Conservation (phyloP, 108 stramenopile species). For the Epithemia pelagica region DNA sequence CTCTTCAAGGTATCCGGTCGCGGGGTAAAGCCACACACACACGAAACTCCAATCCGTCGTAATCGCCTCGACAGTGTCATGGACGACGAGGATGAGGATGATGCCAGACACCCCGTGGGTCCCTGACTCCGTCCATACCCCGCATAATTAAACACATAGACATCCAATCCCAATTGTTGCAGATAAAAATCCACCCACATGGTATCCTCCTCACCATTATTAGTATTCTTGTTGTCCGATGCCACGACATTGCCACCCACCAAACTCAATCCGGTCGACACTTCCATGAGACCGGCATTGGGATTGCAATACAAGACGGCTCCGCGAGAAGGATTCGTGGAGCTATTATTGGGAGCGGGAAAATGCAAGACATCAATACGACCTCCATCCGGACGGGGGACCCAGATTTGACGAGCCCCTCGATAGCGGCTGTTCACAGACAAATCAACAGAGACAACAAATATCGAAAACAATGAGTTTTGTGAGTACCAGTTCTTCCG, state of each 20-base stretch:
- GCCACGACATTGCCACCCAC: slow-evolving; percentile 64
- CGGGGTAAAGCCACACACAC: slow-evolving; percentile 48
- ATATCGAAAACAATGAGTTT: too few species aligned
- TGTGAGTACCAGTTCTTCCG: too few species aligned
- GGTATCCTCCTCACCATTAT: slow-evolving; percentile 22
- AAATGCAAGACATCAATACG: slow-evolving; percentile 70
- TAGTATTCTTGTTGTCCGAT: not conserved
- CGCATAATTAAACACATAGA: slow-evolving; percentile 85
- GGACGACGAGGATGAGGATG: not conserved
- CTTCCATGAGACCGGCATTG: slow-evolving; percentile 81
- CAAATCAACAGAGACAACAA: too few species aligned
- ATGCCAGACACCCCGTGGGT: not conserved
- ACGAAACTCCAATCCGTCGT: slow-evolving; percentile 36
- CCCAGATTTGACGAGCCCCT: slow-evolving; percentile 80
- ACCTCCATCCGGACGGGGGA: slow-evolving; percentile 40
- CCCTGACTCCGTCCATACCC: slow-evolving; percentile 80
- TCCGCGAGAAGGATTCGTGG: not conserved
- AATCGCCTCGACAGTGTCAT: slow-evolving; percentile 9
- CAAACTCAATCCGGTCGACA: slow-evolving; percentile 76
- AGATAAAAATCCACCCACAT: slow-evolving; percentile 83
- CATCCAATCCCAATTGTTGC: slow-evolving; percentile 62
- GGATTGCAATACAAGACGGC: slow-evolving; percentile 88
- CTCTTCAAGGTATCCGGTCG: slow-evolving; percentile 65
- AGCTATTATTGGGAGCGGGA: slow-evolving; percentile 35
- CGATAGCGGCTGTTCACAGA: slow-evolving; percentile 58